Evolutionary conservation across 2,329 filamentous ascomycete species (phyloP).

Genomic region (Beauveria scarabaeidicola): DNA sequence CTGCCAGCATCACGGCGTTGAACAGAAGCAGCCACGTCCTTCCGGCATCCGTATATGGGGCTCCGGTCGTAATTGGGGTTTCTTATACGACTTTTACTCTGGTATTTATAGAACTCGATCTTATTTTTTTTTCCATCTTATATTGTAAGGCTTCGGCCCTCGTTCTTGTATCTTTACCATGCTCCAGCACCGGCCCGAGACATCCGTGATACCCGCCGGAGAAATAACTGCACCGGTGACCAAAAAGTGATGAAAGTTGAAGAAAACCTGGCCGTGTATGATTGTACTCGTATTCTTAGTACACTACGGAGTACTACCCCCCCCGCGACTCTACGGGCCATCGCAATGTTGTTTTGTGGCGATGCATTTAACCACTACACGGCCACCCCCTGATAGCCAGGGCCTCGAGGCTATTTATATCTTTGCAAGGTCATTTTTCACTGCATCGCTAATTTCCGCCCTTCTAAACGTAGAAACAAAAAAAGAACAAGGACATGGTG

Average conservation of each 20-base stretch:
- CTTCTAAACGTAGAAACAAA: too few relatives aligned
- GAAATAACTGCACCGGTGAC: neutral
- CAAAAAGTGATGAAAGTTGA: too few relatives aligned
- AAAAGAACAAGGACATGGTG: too few relatives aligned
- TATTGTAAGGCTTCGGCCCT: neutral
- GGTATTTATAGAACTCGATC: too few relatives aligned
- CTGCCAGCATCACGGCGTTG: neutral
- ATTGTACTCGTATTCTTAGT: too few relatives aligned
- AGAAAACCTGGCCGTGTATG: too few relatives aligned
- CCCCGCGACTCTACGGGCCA: neutral
- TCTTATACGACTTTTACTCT: neutral
- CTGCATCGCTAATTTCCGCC: neutral
- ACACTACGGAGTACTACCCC: neutral
- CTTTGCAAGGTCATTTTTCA: neutral
- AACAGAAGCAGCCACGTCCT: neutral
- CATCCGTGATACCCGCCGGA: constrained; percentile 3
- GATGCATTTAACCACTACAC: neutral
- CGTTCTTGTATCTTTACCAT: neutral
- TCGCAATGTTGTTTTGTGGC: neutral
- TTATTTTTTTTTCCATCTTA: neutral
- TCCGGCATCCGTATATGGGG: neutral
- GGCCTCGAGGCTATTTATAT: neutral
- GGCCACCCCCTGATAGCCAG: neutral
- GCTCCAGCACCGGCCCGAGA: neutral
- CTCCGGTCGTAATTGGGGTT: neutral